Evolutionary conservation across 495 filamentous ascomycete species (phyloP).

Genomic region (Penicillium maclennaniae): DNA sequence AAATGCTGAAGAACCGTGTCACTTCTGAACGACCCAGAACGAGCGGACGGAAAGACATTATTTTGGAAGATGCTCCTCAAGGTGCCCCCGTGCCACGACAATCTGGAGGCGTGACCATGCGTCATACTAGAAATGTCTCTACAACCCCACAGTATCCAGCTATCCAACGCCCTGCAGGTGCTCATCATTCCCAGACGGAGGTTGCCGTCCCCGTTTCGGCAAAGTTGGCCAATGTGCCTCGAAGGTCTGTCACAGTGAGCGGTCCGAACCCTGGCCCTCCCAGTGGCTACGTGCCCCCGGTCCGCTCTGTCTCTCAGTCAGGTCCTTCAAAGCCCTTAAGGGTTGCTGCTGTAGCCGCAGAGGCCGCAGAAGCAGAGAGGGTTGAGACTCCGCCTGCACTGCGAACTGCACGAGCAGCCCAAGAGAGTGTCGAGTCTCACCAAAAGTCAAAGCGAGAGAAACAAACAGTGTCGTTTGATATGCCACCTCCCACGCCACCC

Average conservation of each 20-base stretch:
- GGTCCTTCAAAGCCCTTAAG: constrained; percentile 6
- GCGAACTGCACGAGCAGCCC: constrained; percentile 16
- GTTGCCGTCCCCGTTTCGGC: constrained; percentile 6
- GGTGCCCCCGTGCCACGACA: constrained; percentile 6
- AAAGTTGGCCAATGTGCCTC: constrained; percentile 25
- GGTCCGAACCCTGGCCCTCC: constrained; percentile 16
- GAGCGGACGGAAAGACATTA: constrained; percentile 1
- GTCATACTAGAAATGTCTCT: constrained; percentile 18
- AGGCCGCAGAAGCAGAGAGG: constrained; percentile 12
- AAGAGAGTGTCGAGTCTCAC: constrained; percentile 23
- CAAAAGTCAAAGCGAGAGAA: constrained; percentile 30
- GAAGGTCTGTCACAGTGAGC: constrained; percentile 31
- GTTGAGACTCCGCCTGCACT: constrained; percentile 13
- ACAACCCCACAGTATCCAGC: constrained; percentile 17
- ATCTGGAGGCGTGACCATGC: constrained; percentile 5
- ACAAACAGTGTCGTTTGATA: constrained; percentile 45
- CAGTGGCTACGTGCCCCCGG: constrained; percentile 4
- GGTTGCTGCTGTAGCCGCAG: constrained; percentile 1
- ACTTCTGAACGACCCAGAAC: not conserved
- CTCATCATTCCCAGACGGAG: constrained; percentile 17
- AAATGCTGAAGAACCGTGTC: constrained; percentile 2
- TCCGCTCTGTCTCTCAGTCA: constrained; percentile 17
- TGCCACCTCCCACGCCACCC: constrained; percentile 46
- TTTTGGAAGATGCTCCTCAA: constrained; percentile 1
- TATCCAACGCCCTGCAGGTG: constrained; percentile 14